Percentiles rank a stretch among this genome's conserved stretches.
phyloP scores from a whole-genome alignment of 352 stramenopile genomes.

The Thalassiosira ordinaria region DNA sequence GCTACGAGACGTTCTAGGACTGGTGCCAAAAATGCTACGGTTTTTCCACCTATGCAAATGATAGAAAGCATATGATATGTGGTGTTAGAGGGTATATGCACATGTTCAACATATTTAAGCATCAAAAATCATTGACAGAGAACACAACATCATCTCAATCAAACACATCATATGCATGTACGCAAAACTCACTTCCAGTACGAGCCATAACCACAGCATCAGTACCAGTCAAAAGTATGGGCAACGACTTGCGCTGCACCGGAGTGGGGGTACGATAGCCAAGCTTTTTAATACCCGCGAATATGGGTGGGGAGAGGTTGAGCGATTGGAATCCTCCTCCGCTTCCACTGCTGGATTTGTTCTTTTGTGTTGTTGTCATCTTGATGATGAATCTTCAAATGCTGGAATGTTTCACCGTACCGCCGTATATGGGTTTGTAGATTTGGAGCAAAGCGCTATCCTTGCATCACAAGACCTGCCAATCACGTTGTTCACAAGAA shows the following conservation, averaged over 20 bases:
- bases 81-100: too few relatives aligned
- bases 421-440: too few relatives aligned
- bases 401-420: too few relatives aligned
- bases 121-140: neutral
- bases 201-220: constrained; percentile 98
- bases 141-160: neutral
- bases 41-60: constrained; percentile 92
- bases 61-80: too few relatives aligned
- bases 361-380: constrained; percentile 14
- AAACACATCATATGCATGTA: neutral
- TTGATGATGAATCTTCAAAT: neutral
- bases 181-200: constrained; percentile 87
- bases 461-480: too few relatives aligned
- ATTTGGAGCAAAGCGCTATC: too few relatives aligned
- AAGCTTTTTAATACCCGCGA: constrained; percentile 79
- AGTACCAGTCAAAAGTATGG: constrained; percentile 93
- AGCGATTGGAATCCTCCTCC: constrained; percentile 76
- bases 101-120: too few relatives aligned
- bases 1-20: constrained; percentile 96
- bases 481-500: too few relatives aligned
- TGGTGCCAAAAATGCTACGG: constrained; percentile 96
- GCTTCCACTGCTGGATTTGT: constrained; percentile 30
- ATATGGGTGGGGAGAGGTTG: constrained; percentile 76
- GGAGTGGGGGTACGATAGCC: constrained; percentile 93
- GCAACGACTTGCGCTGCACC: constrained; percentile 98